Conservation (phyloP, 225 moss, liverwort and hornwort genomes). For the Pseudoscleropodium purum region DNA sequence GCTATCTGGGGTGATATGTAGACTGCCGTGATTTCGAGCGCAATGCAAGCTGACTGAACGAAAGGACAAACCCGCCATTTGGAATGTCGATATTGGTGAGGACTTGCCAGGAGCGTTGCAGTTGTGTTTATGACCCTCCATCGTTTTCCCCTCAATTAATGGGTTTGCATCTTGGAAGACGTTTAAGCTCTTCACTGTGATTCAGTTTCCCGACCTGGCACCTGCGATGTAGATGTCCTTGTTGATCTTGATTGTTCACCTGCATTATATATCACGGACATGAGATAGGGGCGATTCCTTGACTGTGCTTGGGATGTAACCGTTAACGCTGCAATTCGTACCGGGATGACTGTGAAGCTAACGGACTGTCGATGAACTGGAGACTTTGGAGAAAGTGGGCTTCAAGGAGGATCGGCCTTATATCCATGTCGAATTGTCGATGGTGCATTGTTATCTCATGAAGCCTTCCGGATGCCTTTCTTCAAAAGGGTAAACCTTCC, state of each 20-base stretch:
- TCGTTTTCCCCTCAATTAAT: too few species aligned
- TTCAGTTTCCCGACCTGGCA: neutral
- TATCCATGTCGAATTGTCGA: slow-evolving; percentile 67
- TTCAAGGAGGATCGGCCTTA: slow-evolving; percentile 37
- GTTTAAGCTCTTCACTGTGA: neutral
- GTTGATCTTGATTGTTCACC: neutral
- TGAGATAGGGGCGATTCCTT: neutral
- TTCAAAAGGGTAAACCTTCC: slow-evolving; percentile 14
- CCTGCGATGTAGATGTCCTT: neutral
- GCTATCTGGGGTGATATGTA: slow-evolving; percentile 41
- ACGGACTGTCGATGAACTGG: neutral
- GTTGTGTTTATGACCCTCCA: neutral
- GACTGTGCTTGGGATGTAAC: neutral
- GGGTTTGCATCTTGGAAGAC: neutral
- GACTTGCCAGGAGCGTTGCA: neutral
- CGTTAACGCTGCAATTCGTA: neutral
- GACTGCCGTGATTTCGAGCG: slow-evolving; percentile 1
- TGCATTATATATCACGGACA: neutral
- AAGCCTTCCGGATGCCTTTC: slow-evolving; percentile 20
- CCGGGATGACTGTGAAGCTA: neutral
- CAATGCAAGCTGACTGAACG: slow-evolving; percentile 12
- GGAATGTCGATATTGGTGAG: slow-evolving; percentile 52
- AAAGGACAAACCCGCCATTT: slow-evolving; percentile 41
- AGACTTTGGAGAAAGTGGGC: slow-evolving; percentile 26
- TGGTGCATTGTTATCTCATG: slow-evolving; percentile 55